These are phyloP conservation scores for Pseudogymnoascus sp. DNA, from an alignment of 2,329 filamentous ascomycete genomes.

Conservation along the genomic window DNA sequence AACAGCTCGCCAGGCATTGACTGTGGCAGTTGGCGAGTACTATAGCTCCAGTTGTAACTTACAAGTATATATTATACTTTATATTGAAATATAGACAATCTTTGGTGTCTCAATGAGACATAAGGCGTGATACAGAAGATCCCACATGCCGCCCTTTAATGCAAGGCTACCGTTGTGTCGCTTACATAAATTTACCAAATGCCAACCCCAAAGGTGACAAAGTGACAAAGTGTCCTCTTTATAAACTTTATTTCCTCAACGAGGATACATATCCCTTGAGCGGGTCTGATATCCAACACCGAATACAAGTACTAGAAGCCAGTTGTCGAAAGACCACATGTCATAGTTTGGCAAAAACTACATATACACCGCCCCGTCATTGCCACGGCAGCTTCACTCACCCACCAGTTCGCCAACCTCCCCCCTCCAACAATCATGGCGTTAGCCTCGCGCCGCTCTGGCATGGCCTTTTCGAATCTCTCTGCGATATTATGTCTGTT, in stretches of 20 bases:
- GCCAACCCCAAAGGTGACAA: slow-evolving; percentile 9
- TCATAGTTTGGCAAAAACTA: slow-evolving; percentile 3
- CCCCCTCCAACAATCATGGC: slow-evolving; percentile 6
- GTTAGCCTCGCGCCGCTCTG: slow-evolving; percentile 8
- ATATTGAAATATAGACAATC: background rate
- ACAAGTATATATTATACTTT: background rate
- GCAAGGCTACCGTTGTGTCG: slow-evolving; percentile 2
- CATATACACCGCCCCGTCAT: slow-evolving; percentile 3
- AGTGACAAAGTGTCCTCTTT: slow-evolving; percentile 9
- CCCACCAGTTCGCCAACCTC: slow-evolving; percentile 1
- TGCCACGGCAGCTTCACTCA: slow-evolving; percentile 6
- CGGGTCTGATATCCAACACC: background rate
- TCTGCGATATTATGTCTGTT: slow-evolving; percentile 27
- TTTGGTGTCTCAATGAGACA: background rate
- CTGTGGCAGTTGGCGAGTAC: background rate
- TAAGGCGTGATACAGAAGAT: background rate
- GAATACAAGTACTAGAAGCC: slow-evolving; percentile 4
- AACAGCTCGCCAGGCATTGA: background rate
- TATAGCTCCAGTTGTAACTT: background rate
- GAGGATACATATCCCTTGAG: slow-evolving; percentile 1
- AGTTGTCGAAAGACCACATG: slow-evolving; percentile 9
- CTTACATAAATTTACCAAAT: slow-evolving; percentile 9
- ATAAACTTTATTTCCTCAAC: slow-evolving; percentile 9
- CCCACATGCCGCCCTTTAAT: background rate
- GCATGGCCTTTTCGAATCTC: slow-evolving; percentile 16